Base-by-base conservation (phyloP, 2,329 filamentous ascomycete species). In the Sphaerulina musiva region DNA sequence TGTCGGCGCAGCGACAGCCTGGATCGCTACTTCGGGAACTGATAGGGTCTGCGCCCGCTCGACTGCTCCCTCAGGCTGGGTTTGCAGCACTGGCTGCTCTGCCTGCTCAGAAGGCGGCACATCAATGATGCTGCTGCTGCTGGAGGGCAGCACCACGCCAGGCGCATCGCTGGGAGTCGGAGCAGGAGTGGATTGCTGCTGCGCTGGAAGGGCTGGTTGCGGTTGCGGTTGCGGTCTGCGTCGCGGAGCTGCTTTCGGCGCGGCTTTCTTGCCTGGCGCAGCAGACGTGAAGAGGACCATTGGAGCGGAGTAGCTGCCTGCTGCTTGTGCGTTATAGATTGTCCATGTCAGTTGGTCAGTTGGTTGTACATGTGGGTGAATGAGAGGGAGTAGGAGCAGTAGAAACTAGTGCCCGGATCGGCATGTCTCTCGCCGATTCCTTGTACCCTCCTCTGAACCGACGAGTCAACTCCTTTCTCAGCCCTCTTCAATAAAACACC, bases 221-320 rank as follows among this genome's bases (percentile, higher is more conserved):
- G 49, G 57, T 46, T 57, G 54, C 26, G 49, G 67, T 47, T 68
- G 68, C 43, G 65, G 67, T 47, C 75, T 72, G 31, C 75, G 69
- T 48, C 75, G 72, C 40, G 69, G 69, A 31, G 71, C 68, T 46
- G 70, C 73, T 60, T 77, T 78, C 39, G 76, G 76, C 4, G 73
- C 74, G 55, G 76, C 72, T 62, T 74, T 75, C 62, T 74, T 77
- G 64, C 72, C 72, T 14, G 73, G 71, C 58, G 80, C 78, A 41
- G 74, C 77, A 51, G 78, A 80, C 62, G 76, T 79, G 56, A 78
- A 79, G 43, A 80, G 73, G 17, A 64, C 59, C 44, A 77, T 74
- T 70, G 51, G 38, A 38, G 43, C 12, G 48, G 39, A 42, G 52
- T 53, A 58, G 51, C 47, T 52, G 56, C 39, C 43, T 44, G 50